Evolutionary conservation across 176 grass and related monocot species (phyloP).

Genomic region (Aegilops bicornis): DNA sequence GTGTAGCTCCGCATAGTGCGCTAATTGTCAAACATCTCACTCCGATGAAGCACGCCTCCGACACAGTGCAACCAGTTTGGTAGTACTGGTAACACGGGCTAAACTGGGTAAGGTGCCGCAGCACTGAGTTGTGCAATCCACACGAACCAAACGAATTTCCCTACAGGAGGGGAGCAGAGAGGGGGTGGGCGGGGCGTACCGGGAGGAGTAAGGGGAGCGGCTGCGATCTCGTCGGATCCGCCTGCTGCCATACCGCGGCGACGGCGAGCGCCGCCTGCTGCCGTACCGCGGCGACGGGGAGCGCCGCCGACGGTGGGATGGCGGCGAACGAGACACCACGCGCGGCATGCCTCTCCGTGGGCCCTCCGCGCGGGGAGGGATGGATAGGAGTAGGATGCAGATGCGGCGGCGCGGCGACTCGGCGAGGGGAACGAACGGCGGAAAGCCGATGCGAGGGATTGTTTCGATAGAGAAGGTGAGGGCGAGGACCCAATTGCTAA

Average conservation of each 20-base stretch:
- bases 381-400: neutral
- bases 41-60: neutral
- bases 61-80: neutral
- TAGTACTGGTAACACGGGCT: neutral
- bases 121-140: neutral
- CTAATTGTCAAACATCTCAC: neutral
- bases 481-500: too few species aligned
- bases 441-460: neutral
- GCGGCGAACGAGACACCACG: constrained; percentile 39
- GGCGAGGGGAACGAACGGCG: neutral
- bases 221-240: constrained; percentile 40
- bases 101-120: too few species aligned
- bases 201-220: constrained; percentile 24
- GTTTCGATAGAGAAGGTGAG: too few species aligned
- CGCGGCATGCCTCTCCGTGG: constrained; percentile 30
- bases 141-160: neutral
- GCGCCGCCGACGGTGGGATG: constrained; percentile 33
- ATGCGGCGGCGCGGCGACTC: neutral
- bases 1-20: neutral
- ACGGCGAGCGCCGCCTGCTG: constrained; percentile 30
- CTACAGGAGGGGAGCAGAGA: neutral
- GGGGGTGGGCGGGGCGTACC: neutral
- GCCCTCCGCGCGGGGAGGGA: neutral
- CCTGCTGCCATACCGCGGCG: constrained; percentile 11
- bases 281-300: constrained; percentile 32